Evolutionary conservation across 257 asterid species (phyloP).

Genomic region (Capsicum baccatum): DNA sequence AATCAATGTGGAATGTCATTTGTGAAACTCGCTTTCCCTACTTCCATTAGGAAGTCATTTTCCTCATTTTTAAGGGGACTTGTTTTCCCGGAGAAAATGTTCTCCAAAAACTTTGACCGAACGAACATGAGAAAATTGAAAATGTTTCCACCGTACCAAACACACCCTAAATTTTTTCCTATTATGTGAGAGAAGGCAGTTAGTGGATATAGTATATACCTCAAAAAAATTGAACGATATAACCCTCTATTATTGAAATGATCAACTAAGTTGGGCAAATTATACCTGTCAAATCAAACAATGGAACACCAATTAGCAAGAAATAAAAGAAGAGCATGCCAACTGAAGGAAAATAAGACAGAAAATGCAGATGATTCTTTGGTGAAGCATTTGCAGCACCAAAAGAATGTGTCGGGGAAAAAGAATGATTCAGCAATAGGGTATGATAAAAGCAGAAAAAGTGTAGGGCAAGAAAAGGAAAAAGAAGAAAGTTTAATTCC

Average conservation of each 20-base stretch:
- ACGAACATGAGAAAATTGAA: no score
- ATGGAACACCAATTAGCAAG: background rate
- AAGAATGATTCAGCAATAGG: background rate
- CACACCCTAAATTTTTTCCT: background rate
- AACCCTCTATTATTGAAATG: conserved; percentile 93
- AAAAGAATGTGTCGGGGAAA: background rate
- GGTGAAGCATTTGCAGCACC: background rate
- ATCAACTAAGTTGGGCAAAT: conserved; percentile 78
- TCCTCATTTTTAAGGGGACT: background rate
- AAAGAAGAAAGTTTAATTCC: background rate
- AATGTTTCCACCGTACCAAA: no score
- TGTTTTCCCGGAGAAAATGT: background rate
- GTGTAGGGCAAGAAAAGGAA: background rate
- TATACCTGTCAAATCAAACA: conserved; percentile 58
- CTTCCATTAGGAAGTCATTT: background rate
- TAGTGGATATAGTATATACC: conserved; percentile 49
- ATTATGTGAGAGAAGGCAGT: conserved; percentile 21
- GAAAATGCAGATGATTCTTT: background rate
- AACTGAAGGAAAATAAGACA: background rate
- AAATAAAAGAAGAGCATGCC: background rate
- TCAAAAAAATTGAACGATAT: conserved; percentile 87
- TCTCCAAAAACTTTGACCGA: no score
- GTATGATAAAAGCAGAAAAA: background rate
- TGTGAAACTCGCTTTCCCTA: background rate
- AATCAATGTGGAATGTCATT: background rate